Evolutionary conservation across 192 early-diverging fungal species (phyloP).

Genomic region (Mycoemilia scoparia): DNA sequence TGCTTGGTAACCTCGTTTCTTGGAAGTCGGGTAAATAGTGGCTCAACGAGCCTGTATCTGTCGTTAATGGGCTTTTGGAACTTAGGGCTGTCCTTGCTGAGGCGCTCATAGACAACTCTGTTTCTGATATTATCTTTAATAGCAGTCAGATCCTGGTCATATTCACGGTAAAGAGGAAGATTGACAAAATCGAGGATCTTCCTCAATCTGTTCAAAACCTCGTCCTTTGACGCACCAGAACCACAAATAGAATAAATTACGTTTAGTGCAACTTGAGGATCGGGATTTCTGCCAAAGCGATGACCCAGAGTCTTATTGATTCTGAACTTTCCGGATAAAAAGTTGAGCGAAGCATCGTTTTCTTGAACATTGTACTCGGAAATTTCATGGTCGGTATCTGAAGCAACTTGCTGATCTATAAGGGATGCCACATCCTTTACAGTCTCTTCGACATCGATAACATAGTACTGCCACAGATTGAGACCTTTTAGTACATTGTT

Average conservation of each 20-base stretch:
- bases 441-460: constrained; percentile 40
- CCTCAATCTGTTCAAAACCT: constrained; percentile 30
- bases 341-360: constrained; percentile 2
- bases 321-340: constrained; percentile 9
- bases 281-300: constrained; percentile 14
- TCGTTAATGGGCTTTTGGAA: constrained; percentile 50
- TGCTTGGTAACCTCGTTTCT: constrained; percentile 28
- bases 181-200: constrained; percentile 74
- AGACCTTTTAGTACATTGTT: constrained; percentile 36
- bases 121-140: constrained; percentile 57
- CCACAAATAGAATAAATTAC: constrained; percentile 12
- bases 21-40: constrained; percentile 77
- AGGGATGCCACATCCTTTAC: constrained; percentile 21
- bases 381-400: not conserved
- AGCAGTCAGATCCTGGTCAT: constrained; percentile 54
- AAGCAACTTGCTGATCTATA: constrained; percentile 6
- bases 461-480: constrained; percentile 80
- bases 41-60: constrained; percentile 68
- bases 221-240: constrained; percentile 4
- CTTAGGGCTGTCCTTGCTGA: constrained; percentile 74
- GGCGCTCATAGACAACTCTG: constrained; percentile 63
- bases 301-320: constrained; percentile 23
- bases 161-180: constrained; percentile 62
- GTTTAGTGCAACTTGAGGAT: constrained; percentile 10
- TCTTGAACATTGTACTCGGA: no score